Conservation (phyloP, 768 basidiomycete species). For the Leccinum subgranulosum region DNA sequence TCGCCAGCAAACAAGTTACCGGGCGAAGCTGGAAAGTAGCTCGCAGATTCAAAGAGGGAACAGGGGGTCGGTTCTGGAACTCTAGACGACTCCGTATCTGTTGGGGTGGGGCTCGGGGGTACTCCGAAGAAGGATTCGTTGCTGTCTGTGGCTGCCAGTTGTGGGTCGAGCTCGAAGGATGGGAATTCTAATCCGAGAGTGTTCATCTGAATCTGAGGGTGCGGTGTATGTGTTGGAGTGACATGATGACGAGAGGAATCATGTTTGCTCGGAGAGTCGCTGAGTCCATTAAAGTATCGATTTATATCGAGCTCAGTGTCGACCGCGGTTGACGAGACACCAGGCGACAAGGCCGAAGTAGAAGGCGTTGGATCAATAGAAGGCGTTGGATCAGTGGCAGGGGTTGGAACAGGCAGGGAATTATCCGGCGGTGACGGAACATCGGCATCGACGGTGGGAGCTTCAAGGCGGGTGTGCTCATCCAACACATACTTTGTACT, state of each 20-base stretch:
- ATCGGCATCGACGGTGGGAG: neutral
- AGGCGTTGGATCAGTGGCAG: neutral
- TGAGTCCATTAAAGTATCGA: slow-evolving; percentile 26
- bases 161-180: slow-evolving; percentile 5
- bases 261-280: slow-evolving; percentile 19
- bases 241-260: neutral
- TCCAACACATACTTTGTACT: neutral
- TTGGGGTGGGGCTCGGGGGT: slow-evolving; percentile 23
- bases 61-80: neutral
- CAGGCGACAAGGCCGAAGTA: neutral
- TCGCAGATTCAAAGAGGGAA: neutral
- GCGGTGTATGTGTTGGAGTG: slow-evolving; percentile 5
- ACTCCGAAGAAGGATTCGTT: slow-evolving; percentile 26
- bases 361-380: neutral
- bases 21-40: slow-evolving; percentile 3
- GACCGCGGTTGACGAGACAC: neutral
- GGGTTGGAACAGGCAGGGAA: neutral
- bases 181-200: slow-evolving; percentile 5
- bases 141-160: slow-evolving; percentile 3
- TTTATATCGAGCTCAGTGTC: slow-evolving; percentile 26
- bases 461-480: neutral
- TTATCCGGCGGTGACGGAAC: neutral
- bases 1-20: slow-evolving; percentile 2
- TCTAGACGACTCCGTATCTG: neutral
- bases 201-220: neutral